Evolutionary conservation across 2,329 filamentous ascomycete genomes (phyloP).

Genomic region (Aspergillus pseudotamarii): DNA sequence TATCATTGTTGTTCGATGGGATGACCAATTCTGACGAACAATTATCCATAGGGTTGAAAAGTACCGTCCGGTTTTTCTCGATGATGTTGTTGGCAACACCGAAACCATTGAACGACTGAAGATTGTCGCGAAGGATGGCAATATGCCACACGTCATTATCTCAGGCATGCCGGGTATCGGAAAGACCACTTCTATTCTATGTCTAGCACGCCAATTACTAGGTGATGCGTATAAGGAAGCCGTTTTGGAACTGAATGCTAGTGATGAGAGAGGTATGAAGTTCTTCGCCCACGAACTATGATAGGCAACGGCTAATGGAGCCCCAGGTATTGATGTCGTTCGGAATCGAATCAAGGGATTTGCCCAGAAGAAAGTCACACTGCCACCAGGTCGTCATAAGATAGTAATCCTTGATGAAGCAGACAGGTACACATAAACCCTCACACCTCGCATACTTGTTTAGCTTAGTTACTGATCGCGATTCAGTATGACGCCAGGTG

Average conservation of each 20-base stretch:
- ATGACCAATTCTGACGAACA: slow-evolving; percentile 17
- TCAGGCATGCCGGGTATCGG: slow-evolving; percentile 99
- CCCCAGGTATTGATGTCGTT: slow-evolving; percentile 87
- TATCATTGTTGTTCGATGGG: background rate
- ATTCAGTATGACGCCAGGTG: slow-evolving; percentile 84
- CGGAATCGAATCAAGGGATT: slow-evolving; percentile 97
- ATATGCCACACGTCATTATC: slow-evolving; percentile 99
- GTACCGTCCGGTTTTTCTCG: slow-evolving; percentile 90
- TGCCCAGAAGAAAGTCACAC: slow-evolving; percentile 96
- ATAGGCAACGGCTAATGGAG: background rate
- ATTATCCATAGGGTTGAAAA: slow-evolving; percentile 83
- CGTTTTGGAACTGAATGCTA: slow-evolving; percentile 93
- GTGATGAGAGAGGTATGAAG: slow-evolving; percentile 77
- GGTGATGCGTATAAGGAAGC: slow-evolving; percentile 97
- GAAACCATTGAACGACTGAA: slow-evolving; percentile 97
- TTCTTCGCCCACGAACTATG: background rate
- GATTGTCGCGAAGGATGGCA: slow-evolving; percentile 97
- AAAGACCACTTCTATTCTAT: slow-evolving; percentile 95
- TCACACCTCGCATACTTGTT: background rate
- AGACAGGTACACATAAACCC: slow-evolving; percentile 62
- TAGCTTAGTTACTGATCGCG: slow-evolving; percentile 4
- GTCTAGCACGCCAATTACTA: slow-evolving; percentile 85
- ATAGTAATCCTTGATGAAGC: slow-evolving; percentile 97
- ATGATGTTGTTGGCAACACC: slow-evolving; percentile 96
- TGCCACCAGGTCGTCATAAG: slow-evolving; percentile 89